Evolutionary conservation across 1,284 basidiomycete genomes (phyloP), one percentile per base, ranked within the genome.

Genomic region (Boletellus deceptivus): DNA sequence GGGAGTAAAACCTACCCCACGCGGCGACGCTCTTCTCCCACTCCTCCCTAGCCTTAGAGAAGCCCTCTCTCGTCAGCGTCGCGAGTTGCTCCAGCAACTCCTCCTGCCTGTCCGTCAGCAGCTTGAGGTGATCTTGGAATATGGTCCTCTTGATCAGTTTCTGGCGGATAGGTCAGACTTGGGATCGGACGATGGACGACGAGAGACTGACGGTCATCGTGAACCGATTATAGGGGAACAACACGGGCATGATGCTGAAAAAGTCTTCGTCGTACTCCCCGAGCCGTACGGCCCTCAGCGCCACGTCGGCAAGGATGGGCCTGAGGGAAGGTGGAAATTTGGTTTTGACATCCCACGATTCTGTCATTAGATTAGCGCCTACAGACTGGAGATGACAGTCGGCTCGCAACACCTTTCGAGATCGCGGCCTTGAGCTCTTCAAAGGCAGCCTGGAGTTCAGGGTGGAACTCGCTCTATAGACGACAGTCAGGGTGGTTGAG

Each of bases 171-270:
- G 3, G 46, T 65, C 29, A 68, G 56, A 8, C 25, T 22, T 20
- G 35, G 17, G 31, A 9, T 31, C 11, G 8, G 8, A 25, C 2
- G 14, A 14, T 2, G 4, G 33, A 48, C 5, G 36, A 37, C 4
- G 13, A 16, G 37, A 51, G 17, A 70, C 82, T 43, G 49, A 87
- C 86, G 45, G 75, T 86, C 88, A 91, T 91, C 0, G 89, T 91
- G 68, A 91, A 96, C 60, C 89, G 87, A 70, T 97, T 97, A 67
- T 96, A 96, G 0, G 93, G 93, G 64, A 97, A 95, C 39, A 96
- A 72, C 27, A 74, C 76, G 0, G 93, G 92, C 83, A 97, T 88
- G 35, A 88, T 75, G 62, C 84, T 86, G 74, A 96, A 96, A 67
- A 95, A 96, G 63, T 91, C 84, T 18, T 95, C 91, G 61, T 93